These are phyloP conservation scores for Leccinum truebloodii DNA, from an alignment of 768 basidiomycete species.

Conservation along the genomic window DNA sequence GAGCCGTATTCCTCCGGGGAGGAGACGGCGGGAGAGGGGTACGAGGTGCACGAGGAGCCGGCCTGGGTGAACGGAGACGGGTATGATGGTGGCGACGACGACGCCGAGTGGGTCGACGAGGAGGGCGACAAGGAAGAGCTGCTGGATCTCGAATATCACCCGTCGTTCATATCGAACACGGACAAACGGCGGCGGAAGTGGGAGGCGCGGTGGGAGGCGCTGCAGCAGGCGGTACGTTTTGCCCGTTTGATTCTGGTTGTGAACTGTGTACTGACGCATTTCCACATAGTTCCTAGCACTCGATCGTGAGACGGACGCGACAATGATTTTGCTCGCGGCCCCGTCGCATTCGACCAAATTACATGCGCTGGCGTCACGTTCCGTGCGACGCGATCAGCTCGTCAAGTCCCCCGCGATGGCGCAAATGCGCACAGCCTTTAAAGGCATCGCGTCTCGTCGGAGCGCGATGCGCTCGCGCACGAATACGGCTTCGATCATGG, in stretches of 20 bases:
- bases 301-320: slow-evolving; percentile 80
- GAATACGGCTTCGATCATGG: slow-evolving; percentile 46
- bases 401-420: slow-evolving; percentile 49
- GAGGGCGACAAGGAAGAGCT: slow-evolving; percentile 71
- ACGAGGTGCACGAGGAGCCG: slow-evolving; percentile 42
- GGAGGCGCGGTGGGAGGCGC: slow-evolving; percentile 74
- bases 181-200: slow-evolving; percentile 71
- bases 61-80: slow-evolving; percentile 34
- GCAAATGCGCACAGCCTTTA: slow-evolving; percentile 58
- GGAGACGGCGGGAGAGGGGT: slow-evolving; percentile 74
- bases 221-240: slow-evolving; percentile 64
- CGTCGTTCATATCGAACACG: slow-evolving; percentile 61
- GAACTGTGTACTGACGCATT: slow-evolving; percentile 1
- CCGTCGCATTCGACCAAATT: slow-evolving; percentile 73
- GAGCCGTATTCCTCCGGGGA: slow-evolving; percentile 76
- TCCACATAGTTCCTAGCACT: slow-evolving; percentile 65
- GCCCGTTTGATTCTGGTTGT: not conserved
- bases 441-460: slow-evolving; percentile 57
- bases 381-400: slow-evolving; percentile 60
- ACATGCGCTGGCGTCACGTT: slow-evolving; percentile 64
- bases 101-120: slow-evolving; percentile 73
- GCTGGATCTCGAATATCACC: slow-evolving; percentile 76
- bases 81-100: slow-evolving; percentile 27
- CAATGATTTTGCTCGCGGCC: slow-evolving; percentile 70
- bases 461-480: slow-evolving; percentile 47